Evolutionary conservation across 805 yeast genomes (phyloP), one percentile per base, ranked within the genome.

Genomic region (Myxozyma sirexii): DNA sequence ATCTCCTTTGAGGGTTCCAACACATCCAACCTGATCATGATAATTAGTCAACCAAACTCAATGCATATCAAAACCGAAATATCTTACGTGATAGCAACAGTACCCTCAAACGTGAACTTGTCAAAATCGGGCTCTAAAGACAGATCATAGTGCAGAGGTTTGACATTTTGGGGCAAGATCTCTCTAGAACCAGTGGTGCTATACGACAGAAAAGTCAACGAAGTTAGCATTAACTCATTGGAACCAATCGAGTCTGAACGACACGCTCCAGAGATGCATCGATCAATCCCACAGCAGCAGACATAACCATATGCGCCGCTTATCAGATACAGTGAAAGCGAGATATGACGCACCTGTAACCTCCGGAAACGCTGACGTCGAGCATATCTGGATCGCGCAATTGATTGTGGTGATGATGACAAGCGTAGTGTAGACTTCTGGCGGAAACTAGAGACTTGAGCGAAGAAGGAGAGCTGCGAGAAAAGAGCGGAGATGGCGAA

Each of bases 141-240:
- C 35, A 94, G 72, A 56, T 84, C 82, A 72, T 94, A 93, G 74
- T 88, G 88, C 37, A 76, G 67, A 37, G 99, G 97, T 60, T 80
- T 80, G 62, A 91, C 87, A 55, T 81, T 77, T 50, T 77, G 77
- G 67, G 89, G 96, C 62, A 84, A 82, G 3, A 84, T 79, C 68
- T 73, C 73, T 41, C 80, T 75, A 10, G 49, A 65, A 23, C 64
- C 64, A 2, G 64, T 29, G 53, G 64, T n/a, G 43, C 64, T 60
- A 43, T 10, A 38, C 17, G 1, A n/a, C n/a, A n/a, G n/a, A 19
- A 5, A 33, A 17, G 41, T 13, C 33, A 12, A 15, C n/a, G n/a
- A 12, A 17, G 45, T 37, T 26, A 31, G 39, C 35, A 41, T 26
- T 17, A n/a, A 27, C 10, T 33, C 10, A 27, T 47, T 4, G 33